These are phyloP conservation scores for Aureobasidium zeae DNA, from an alignment of 2,329 filamentous ascomycete species.

Conservation along the genomic window DNA sequence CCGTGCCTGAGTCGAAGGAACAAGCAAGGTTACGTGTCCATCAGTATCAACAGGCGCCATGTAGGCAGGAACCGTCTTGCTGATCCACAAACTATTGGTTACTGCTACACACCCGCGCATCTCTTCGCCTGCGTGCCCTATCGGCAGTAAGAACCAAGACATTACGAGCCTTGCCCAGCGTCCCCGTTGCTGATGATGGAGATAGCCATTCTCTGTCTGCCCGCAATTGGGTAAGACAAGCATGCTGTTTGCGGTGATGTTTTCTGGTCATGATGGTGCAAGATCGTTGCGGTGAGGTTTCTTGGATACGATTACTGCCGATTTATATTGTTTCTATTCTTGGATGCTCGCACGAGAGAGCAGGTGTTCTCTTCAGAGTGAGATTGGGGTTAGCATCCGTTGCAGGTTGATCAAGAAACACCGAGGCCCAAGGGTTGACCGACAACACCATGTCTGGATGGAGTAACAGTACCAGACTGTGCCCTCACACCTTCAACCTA, in stretches of 20 bases:
- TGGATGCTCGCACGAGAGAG: too few species aligned
- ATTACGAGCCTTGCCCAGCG: slow-evolving; percentile 1
- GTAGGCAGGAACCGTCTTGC: slow-evolving; percentile 3
- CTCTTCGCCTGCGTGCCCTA: not conserved
- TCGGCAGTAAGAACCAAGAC: slow-evolving; percentile 3
- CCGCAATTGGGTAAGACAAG: slow-evolving; percentile 11
- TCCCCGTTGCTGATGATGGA: not conserved
- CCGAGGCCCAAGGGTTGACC: too few species aligned
- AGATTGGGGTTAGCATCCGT: too few species aligned
- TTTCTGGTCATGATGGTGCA: slow-evolving; percentile 3
- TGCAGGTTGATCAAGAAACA: too few species aligned
- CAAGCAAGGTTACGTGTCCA: slow-evolving; percentile 6
- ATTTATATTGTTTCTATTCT: slow-evolving; percentile 13
- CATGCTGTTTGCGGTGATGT: not conserved
- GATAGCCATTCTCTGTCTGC: slow-evolving; percentile 1
- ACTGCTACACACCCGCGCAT: not conserved
- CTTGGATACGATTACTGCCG: slow-evolving; percentile 11
- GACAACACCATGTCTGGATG: too few species aligned
- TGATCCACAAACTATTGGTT: slow-evolving; percentile 13
- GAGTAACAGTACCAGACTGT: too few species aligned
- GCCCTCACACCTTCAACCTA: too few species aligned
- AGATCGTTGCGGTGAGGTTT: slow-evolving; percentile 11
- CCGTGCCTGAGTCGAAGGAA: slow-evolving; percentile 4
- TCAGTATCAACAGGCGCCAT: slow-evolving; percentile 1
- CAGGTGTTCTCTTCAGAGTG: not conserved